phyloP scores from a whole-genome alignment of 805 yeast species.

The Pichia manshurica region DNA sequence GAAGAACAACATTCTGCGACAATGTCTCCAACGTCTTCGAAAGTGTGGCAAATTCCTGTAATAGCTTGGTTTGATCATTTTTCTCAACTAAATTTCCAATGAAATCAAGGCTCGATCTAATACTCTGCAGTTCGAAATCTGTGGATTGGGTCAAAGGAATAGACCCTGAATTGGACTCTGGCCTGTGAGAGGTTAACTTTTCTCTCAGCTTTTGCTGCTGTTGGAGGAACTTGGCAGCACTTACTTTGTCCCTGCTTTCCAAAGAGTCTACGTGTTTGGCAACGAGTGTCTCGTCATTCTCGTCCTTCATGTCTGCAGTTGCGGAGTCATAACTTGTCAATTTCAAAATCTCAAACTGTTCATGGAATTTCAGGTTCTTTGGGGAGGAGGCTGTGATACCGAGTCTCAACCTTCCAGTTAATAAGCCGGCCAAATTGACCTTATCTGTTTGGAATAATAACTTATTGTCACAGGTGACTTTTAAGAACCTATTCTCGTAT shows the following conservation, averaged over 20 bases:
- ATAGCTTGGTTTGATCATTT: conserved; percentile 6
- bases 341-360: conserved; percentile 60
- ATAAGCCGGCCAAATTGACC: conserved; percentile 37
- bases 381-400: conserved; percentile 51
- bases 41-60: conserved; percentile 7
- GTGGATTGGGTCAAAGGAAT: too few relatives aligned
- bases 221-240: conserved; percentile 14
- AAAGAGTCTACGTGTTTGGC: conserved; percentile 20
- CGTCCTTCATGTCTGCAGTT: conserved; percentile 20
- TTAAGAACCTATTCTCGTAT: conserved; percentile 41
- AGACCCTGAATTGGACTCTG: not conserved
- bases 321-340: conserved; percentile 51
- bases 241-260: not conserved
- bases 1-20: conserved; percentile 5
- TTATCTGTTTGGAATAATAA: conserved; percentile 62
- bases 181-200: conserved; percentile 1
- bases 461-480: conserved; percentile 67
- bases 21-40: conserved; percentile 8
- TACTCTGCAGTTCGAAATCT: not conserved
- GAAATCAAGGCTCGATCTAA: conserved; percentile 6
- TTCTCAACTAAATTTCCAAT: not conserved
- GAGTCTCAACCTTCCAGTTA: conserved; percentile 34
- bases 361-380: conserved; percentile 34
- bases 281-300: conserved; percentile 22
- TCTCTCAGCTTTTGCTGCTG: conserved; percentile 19